Percentiles rank a stretch among this genome's conserved stretches.
phyloP scores from a whole-genome alignment of 345 rosid genomes.

The Cardamine chenopodiifolia region DNA sequence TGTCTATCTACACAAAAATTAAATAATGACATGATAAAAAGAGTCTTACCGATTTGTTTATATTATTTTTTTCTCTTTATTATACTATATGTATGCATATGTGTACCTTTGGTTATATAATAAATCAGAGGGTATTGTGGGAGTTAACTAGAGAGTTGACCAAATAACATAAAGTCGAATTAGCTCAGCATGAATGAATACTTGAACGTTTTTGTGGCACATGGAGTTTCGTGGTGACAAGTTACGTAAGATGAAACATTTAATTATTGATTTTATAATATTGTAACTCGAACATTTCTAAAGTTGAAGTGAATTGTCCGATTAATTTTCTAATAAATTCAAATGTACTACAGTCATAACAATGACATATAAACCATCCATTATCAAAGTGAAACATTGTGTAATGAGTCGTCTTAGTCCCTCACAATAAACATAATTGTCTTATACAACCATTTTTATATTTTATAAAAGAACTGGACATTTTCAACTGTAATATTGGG shows the following conservation, averaged over 20 bases:
- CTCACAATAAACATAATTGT: constrained; percentile 1
- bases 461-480: background rate
- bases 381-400: constrained; percentile 21
- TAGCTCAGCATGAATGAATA: constrained; percentile 10
- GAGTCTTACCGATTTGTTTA: background rate
- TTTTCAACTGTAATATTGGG: constrained; percentile 25
- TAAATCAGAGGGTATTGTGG: background rate
- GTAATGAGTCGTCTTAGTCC: constrained; percentile 26
- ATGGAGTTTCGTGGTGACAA: constrained; percentile 33
- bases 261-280: constrained; percentile 1
- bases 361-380: constrained; percentile 29
- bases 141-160: constrained; percentile 21
- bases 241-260: constrained; percentile 15
- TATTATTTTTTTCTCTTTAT: background rate
- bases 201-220: constrained; percentile 31
- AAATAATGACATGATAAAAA: background rate
- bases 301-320: background rate
- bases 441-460: background rate
- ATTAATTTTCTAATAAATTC: background rate
- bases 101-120: background rate
- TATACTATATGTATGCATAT: background rate
- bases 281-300: constrained; percentile 4
- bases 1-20: too few species aligned
- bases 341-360: constrained; percentile 14
- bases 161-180: constrained; percentile 13